phyloP scores from a whole-genome alignment of 1,139 yeast genomes.

The Dujonia santamariae region DNA sequence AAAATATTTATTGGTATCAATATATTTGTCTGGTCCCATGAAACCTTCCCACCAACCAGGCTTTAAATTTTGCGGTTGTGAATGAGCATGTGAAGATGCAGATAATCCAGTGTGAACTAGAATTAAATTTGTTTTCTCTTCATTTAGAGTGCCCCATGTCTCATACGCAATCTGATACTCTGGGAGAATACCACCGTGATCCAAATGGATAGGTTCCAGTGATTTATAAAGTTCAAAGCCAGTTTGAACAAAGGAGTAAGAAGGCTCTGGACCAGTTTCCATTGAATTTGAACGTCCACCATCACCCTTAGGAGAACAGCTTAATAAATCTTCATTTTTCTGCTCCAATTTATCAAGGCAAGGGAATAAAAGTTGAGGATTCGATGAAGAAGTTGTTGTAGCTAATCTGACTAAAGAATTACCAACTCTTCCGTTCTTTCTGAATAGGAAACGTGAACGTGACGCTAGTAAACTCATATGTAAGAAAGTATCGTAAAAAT shows the following conservation, averaged over 20 bases:
- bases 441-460: too few relatives aligned
- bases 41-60: slow-evolving; percentile 97
- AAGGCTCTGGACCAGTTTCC: slow-evolving; percentile 82
- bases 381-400: too few relatives aligned
- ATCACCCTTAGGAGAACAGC: slow-evolving; percentile 19
- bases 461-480: too few relatives aligned
- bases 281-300: slow-evolving; percentile 38
- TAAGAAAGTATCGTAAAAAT: too few relatives aligned
- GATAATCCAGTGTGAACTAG: slow-evolving; percentile 87
- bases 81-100: slow-evolving; percentile 93
- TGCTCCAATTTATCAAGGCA: slow-evolving; percentile 77
- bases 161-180: slow-evolving; percentile 83
- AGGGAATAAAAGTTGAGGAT: slow-evolving; percentile 76
- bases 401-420: too few relatives aligned
- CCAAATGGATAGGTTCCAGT: slow-evolving; percentile 61
- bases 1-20: slow-evolving; percentile 80
- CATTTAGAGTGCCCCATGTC: slow-evolving; percentile 79
- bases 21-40: slow-evolving; percentile 77
- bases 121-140: slow-evolving; percentile 64
- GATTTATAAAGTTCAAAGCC: slow-evolving; percentile 65
- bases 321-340: slow-evolving; percentile 44
- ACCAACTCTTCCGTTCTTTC: too few relatives aligned
- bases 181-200: slow-evolving; percentile 78
- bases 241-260: slow-evolving; percentile 65
- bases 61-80: slow-evolving; percentile 64